Percentiles rank a stretch among this genome's conserved stretches.
Conservation (phyloP, 129 eudicot species). For the Lactuca sativa region DNA sequence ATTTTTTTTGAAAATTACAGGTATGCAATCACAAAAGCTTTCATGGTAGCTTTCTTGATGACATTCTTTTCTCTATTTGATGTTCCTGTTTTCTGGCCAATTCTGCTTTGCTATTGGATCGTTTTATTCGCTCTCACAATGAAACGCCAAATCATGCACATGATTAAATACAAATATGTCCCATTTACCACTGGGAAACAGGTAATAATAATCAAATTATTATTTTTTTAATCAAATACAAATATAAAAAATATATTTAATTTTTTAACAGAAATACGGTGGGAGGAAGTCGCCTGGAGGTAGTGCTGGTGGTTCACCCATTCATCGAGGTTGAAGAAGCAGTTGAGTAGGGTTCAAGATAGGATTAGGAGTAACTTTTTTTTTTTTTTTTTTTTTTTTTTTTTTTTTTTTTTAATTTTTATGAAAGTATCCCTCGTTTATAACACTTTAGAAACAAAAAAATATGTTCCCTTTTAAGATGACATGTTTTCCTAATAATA, state of each 20-base stretch:
- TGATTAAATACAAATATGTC: slow-evolving; percentile 61
- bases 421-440: slow-evolving; percentile 18
- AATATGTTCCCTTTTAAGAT: slow-evolving; percentile 13
- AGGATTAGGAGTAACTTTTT: slow-evolving; percentile 35
- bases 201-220: slow-evolving; percentile 40
- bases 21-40: slow-evolving; percentile 71
- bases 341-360: slow-evolving; percentile 20
- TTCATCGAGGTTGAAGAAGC: slow-evolving; percentile 39
- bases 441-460: slow-evolving; percentile 21
- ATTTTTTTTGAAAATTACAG: slow-evolving; percentile 29
- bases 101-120: slow-evolving; percentile 61
- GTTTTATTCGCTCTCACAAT: slow-evolving; percentile 58
- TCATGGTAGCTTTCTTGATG: slow-evolving; percentile 55
- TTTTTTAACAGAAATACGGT: slow-evolving; percentile 46
- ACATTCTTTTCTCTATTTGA: slow-evolving; percentile 67
- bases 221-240: background rate
- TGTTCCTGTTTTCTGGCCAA: slow-evolving; percentile 80
- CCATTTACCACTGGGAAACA: slow-evolving; percentile 59
- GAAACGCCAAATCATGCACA: slow-evolving; percentile 74
- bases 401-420: no score
- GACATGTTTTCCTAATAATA: slow-evolving; percentile 30
- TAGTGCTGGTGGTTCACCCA: slow-evolving; percentile 31
- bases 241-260: background rate
- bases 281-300: slow-evolving; percentile 46
- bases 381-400: slow-evolving; percentile 8